Evolutionary conservation across 768 basidiomycete species (phyloP), one percentile per base, ranked within the genome.

Genomic region (Tubosaeta sp.): DNA sequence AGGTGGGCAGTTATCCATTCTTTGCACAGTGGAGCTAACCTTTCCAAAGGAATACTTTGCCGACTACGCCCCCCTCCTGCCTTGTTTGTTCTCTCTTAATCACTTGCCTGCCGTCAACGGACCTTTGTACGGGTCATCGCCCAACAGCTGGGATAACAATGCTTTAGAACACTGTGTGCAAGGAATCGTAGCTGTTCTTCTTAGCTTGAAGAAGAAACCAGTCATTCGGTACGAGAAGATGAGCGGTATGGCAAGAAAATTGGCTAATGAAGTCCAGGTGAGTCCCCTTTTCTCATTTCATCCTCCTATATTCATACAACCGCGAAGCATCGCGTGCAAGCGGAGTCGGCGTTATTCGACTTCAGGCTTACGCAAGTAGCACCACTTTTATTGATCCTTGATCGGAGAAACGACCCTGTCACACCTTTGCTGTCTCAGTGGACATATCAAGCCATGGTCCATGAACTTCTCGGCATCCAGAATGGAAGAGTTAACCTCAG

Each of bases 401-500:
- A 99, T 71, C 81, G 96, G 55, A 77, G 95, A 56, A 97, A 96
- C 69, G 96, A 99, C 63, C 96, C 96, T 3, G 91, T 98, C 6
- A 98, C 96, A 0, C 96, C 96, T 4, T 72, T 98, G 32, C 76
- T 98, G 27, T 92, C 92, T 3, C 96, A 97, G 69, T 98, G 96
- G 96, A 98, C 96, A 22, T 98, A 98, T 71, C 95, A 98, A 67
- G 96, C 95, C 1, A 97, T 98, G 94, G 96, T 98, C 0, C 96
- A 99, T 62, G 96, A 98, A 66, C 75, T 96, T 13, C 71, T 98
- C 7, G 87, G 90, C 2, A 96, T 99, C 41, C 85, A 89, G 54
- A 98, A 97, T 63, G 95, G 95, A 18, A 80, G 96, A 51, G 94
- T 98, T 4, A 84, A 91, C 63, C 69, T 95, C 40, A 82, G 80